phyloP scores from a whole-genome alignment of 2,329 filamentous ascomycete genomes.

The Penicillium sp. region DNA sequence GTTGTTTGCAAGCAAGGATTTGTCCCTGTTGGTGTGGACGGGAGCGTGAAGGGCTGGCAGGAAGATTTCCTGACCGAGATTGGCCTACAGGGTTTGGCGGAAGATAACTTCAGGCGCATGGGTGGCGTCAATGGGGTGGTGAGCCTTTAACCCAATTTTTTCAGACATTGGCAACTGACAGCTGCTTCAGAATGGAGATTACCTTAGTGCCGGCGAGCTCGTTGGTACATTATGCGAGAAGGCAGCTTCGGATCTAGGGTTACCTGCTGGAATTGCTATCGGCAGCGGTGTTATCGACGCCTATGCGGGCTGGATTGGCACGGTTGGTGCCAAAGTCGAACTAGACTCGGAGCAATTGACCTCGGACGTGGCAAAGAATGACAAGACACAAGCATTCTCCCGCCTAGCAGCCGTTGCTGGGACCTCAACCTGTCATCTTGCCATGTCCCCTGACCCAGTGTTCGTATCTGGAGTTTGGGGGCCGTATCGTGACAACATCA shows the following conservation, averaged over 20 bases:
- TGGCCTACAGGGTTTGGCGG: slow-evolving; percentile 79
- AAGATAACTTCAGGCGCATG: slow-evolving; percentile 90
- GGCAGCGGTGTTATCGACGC: slow-evolving; percentile 97
- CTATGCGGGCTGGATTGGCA: slow-evolving; percentile 98
- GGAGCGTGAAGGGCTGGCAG: slow-evolving; percentile 97
- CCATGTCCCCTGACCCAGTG: slow-evolving; percentile 90
- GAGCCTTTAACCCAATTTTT: slow-evolving; percentile 51
- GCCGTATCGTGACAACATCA: slow-evolving; percentile 90
- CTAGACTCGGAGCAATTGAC: slow-evolving; percentile 71
- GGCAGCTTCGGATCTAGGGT: slow-evolving; percentile 80
- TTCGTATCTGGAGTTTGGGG: slow-evolving; percentile 98
- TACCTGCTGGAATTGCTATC: slow-evolving; percentile 85
- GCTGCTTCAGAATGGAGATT: slow-evolving; percentile 78
- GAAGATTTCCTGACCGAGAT: slow-evolving; percentile 89
- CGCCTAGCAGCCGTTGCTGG: slow-evolving; percentile 92
- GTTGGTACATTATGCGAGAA: slow-evolving; percentile 84
- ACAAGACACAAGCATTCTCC: slow-evolving; percentile 89
- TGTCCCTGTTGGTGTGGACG: slow-evolving; percentile 95
- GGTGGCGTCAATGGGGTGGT: slow-evolving; percentile 95
- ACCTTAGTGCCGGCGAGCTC: slow-evolving; percentile 88
- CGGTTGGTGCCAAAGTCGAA: slow-evolving; percentile 94
- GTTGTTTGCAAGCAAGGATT: slow-evolving; percentile 97
- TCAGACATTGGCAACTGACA: slow-evolving; percentile 10
- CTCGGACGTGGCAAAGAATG: slow-evolving; percentile 72
- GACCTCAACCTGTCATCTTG: slow-evolving; percentile 95